These are phyloP conservation scores for Eutypa lata DNA, from an alignment of 2,329 filamentous ascomycete species.

Conservation along the genomic window DNA sequence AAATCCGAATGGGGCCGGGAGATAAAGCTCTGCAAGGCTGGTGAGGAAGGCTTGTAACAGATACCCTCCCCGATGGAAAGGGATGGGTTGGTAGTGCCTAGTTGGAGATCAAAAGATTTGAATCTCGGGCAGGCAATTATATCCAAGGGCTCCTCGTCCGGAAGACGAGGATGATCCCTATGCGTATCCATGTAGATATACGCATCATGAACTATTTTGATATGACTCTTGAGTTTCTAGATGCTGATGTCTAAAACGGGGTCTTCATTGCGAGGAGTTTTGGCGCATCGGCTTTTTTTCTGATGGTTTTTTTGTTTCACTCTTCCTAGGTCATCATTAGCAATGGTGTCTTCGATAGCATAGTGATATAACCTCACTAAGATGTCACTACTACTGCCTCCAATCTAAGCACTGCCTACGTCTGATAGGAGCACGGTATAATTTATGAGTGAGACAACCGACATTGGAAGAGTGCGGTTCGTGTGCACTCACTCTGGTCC, in stretches of 20 bases:
- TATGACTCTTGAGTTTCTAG: not conserved
- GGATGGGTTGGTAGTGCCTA: not conserved
- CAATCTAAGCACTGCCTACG: no score
- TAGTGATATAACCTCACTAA: no score
- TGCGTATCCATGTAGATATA: not conserved
- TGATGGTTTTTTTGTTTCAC: not conserved
- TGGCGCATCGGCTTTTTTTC: not conserved
- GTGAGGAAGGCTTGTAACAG: slow-evolving; percentile 82
- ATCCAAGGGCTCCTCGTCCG: not conserved
- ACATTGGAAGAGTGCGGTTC: no score
- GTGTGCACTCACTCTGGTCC: no score
- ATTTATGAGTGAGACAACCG: no score
- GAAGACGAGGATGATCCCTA: not conserved
- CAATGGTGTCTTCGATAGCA: no score
- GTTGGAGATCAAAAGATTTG: not conserved
- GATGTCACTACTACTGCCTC: no score
- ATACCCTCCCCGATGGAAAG: not conserved
- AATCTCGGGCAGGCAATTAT: not conserved
- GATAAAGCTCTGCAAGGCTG: slow-evolving; percentile 94
- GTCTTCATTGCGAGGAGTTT: not conserved
- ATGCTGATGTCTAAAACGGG: not conserved
- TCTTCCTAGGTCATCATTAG: no score
- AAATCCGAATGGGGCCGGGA: slow-evolving; percentile 99
- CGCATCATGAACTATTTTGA: not conserved
- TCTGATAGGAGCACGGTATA: no score